A percentile compares a stretch with the other conserved stretches of the same genome.
Evolutionary conservation across 1,139 yeast genomes (phyloP).

Genomic region (Scheffersomyces illinoinensis): DNA sequence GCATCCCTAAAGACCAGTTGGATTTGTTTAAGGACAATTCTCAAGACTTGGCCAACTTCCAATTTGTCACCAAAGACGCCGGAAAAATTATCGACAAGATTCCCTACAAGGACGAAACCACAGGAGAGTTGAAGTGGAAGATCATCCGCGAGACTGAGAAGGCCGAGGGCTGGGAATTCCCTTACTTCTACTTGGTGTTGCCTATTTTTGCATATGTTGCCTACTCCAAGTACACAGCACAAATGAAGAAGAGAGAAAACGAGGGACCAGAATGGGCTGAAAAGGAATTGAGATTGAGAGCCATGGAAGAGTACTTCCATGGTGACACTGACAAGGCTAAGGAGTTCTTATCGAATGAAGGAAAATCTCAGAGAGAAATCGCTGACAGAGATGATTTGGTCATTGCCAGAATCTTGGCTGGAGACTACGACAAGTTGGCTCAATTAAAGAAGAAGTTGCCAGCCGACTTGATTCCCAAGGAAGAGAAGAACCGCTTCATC

Average conservation of each 20-base stretch:
- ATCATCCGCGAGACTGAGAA: slow-evolving; percentile 72
- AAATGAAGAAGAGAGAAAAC: slow-evolving; percentile 41
- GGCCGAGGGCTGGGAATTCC: slow-evolving; percentile 83
- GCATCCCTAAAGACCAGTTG: slow-evolving; percentile 54
- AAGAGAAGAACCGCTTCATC: slow-evolving; percentile 34
- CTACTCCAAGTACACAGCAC: slow-evolving; percentile 49
- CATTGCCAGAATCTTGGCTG: slow-evolving; percentile 78
- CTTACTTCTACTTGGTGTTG: slow-evolving; percentile 74
- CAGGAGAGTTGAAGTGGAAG: slow-evolving; percentile 82
- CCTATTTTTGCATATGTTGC: slow-evolving; percentile 49
- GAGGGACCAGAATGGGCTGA: slow-evolving; percentile 77
- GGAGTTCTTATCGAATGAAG: slow-evolving; percentile 56
- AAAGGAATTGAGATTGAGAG: slow-evolving; percentile 80
- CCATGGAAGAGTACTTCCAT: slow-evolving; percentile 62
- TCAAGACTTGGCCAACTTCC: slow-evolving; percentile 60
- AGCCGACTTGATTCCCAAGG: slow-evolving; percentile 39
- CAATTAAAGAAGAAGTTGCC: slow-evolving; percentile 62
- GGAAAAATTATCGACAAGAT: slow-evolving; percentile 77
- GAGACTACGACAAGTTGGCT: slow-evolving; percentile 80
- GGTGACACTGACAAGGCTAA: slow-evolving; percentile 62
- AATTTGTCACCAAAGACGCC: slow-evolving; percentile 61
- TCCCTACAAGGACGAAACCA: slow-evolving; percentile 76
- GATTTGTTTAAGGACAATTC: slow-evolving; percentile 63
- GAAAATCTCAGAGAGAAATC: slow-evolving; percentile 59
- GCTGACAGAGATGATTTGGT: slow-evolving; percentile 76